These are phyloP conservation scores for Limonium bicolor DNA, from an alignment of 148 eudicot genomes.

Conservation along the genomic window DNA sequence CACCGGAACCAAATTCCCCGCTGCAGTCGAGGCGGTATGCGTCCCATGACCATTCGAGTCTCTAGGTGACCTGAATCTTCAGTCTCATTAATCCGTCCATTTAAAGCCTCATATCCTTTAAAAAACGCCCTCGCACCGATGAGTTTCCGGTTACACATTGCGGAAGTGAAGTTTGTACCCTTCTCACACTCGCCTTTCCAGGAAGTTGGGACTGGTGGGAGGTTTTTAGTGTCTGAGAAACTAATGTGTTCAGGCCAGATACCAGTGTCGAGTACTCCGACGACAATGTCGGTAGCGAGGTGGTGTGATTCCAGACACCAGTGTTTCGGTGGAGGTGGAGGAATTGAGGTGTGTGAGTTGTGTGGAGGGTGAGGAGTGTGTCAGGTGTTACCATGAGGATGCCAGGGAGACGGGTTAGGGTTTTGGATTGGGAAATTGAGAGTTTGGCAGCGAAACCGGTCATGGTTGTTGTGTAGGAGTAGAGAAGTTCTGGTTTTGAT, in stretches of 20 bases:
- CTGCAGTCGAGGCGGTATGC: conserved; percentile 74
- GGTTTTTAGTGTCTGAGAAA: conserved; percentile 26
- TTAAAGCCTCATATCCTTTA: conserved; percentile 52
- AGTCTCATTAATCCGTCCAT: conserved; percentile 42
- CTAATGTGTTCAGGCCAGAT: conserved; percentile 78
- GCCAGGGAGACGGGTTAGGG: conserved; percentile 24
- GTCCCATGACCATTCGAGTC: conserved; percentile 76
- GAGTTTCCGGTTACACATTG: conserved; percentile 49
- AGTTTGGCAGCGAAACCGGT: conserved; percentile 60
- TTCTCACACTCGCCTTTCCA: conserved; percentile 60
- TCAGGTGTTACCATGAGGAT: conserved; percentile 37
- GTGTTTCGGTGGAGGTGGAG: conserved; percentile 36
- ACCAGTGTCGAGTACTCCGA: conserved; percentile 67
- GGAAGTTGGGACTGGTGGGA: conserved; percentile 31
- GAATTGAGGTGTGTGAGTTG: conserved; percentile 54
- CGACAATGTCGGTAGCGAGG: conserved; percentile 39
- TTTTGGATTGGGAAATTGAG: conserved; percentile 16
- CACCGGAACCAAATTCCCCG: conserved; percentile 34
- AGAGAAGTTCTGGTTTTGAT: conserved; percentile 40
- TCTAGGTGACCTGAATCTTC: conserved; percentile 37
- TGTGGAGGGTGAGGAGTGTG: conserved; percentile 42
- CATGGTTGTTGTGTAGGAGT: conserved; percentile 39
- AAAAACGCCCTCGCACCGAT: conserved; percentile 51
- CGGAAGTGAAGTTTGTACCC: conserved; percentile 40
- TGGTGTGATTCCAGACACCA: conserved; percentile 50